Percentiles rank a stretch among this genome's conserved stretches.
Evolutionary conservation across 805 yeast species (phyloP).

Genomic region (Wickerhamomyces subpelliculosus): DNA sequence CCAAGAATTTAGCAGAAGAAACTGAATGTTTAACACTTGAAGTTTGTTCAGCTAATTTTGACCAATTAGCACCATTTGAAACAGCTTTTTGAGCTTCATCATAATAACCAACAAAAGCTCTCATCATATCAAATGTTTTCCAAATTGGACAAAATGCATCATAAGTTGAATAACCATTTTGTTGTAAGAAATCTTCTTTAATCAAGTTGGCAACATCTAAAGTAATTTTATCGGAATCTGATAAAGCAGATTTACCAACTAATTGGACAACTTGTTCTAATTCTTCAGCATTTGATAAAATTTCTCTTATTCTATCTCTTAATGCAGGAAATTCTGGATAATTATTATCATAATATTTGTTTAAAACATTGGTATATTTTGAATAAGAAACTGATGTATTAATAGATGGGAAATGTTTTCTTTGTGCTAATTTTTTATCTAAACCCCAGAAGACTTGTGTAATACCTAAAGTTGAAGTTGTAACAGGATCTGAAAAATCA

Average conservation of each 20-base stretch:
- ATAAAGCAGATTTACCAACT: slow-evolving; percentile 96
- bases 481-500: slow-evolving; percentile 99
- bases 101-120: slow-evolving; percentile 80
- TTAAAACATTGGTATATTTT: slow-evolving; percentile 84
- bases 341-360: slow-evolving; percentile 76
- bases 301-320: slow-evolving; percentile 91
- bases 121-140: slow-evolving; percentile 99
- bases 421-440: slow-evolving; percentile 97
- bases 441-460: slow-evolving; percentile 99
- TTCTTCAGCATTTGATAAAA: slow-evolving; percentile 94
- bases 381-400: slow-evolving; percentile 96
- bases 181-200: slow-evolving; percentile 98
- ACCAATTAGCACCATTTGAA: slow-evolving; percentile 91
- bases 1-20: slow-evolving; percentile 91
- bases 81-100: slow-evolving; percentile 98
- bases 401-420: slow-evolving; percentile 99
- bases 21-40: slow-evolving; percentile 89
- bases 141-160: slow-evolving; percentile 99
- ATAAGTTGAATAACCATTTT: slow-evolving; percentile 96
- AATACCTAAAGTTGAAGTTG: slow-evolving; percentile 96
- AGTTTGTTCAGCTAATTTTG: slow-evolving; percentile 83
- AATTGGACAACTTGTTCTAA: slow-evolving; percentile 98
- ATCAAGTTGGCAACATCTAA: slow-evolving; percentile 86
- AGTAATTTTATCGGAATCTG: slow-evolving; percentile 94
- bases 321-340: slow-evolving; percentile 88